These are phyloP conservation scores for Phylloporus arenicola DNA, from an alignment of 768 basidiomycete genomes.

Conservation along the genomic window DNA sequence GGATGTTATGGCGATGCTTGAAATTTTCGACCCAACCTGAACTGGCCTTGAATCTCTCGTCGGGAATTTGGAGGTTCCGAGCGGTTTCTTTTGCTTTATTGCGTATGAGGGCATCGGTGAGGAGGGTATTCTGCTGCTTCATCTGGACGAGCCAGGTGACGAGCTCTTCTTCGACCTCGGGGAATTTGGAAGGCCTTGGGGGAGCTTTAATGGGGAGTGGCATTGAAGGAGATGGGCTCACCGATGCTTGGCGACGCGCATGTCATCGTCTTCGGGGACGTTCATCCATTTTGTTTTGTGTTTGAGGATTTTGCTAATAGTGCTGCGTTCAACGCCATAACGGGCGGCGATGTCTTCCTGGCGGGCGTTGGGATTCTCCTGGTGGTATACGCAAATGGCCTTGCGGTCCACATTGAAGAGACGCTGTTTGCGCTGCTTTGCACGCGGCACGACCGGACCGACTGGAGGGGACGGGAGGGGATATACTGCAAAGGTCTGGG, in stretches of 20 bases:
- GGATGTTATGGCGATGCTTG: constrained; percentile 76
- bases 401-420: constrained; percentile 73
- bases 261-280: constrained; percentile 52
- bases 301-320: constrained; percentile 91
- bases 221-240: constrained; percentile 24
- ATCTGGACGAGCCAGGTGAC: constrained; percentile 55
- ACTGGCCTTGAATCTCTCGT: constrained; percentile 85
- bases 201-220: constrained; percentile 5
- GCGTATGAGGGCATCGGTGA: constrained; percentile 63
- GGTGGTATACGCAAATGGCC: constrained; percentile 64
- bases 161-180: constrained; percentile 65
- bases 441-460: constrained; percentile 29
- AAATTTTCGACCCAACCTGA: constrained; percentile 92
- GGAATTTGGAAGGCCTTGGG: constrained; percentile 72
- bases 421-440: constrained; percentile 64
- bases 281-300: constrained; percentile 78
- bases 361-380: constrained; percentile 58
- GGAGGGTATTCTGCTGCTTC: constrained; percentile 39
- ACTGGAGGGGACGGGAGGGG: constrained; percentile 26
- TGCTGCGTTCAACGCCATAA: constrained; percentile 83
- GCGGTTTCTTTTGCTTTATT: constrained; percentile 67
- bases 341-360: constrained; percentile 80
- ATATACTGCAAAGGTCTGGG: constrained; percentile 27
- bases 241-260: constrained; percentile 68
- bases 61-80: constrained; percentile 45